Evolutionary conservation across 768 basidiomycete genomes (phyloP), one percentile per base, ranked within the genome.

Genomic region (Agrocybe praecox): DNA sequence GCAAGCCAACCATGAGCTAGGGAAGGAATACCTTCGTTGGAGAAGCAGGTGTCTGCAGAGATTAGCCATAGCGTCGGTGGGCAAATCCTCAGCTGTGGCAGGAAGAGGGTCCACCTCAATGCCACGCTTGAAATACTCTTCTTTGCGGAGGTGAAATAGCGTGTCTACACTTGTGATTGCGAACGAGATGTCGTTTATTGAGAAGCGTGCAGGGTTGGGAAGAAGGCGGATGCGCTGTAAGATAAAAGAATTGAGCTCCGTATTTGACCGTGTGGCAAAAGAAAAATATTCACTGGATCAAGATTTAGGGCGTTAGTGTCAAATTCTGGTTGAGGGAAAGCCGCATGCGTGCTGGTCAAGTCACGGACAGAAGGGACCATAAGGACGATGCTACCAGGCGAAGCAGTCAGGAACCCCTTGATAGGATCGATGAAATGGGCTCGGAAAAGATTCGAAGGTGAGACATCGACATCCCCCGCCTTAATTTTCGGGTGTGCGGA

Each of bases 131-230:
- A 88, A 74, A 56, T 86, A 84, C 68, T 96, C 92, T 61, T 96
- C 90, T 63, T 88, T 92, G 49, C 87, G 84, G 1, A 98, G 78
- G 67, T 97, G 94, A 74, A 95, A 96, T 19, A 98, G 74, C 0
- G 88, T 83, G 69, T 99, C 97, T 22, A 93, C 85, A 59, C 91
- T 92, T n/a, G 83, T 89, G 14, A 84, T 80, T 2, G 83, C 91
- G 62, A 99, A 90, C 3, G 82, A 76, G 46, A 97, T 73, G 43
- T 86, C 91, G 68, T 98, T 95, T 59, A 99, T 73, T n/a, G 82
- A 81, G 71, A 98, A 95, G 6, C 81, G 79, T 14, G 86, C 83
- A 0, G 97, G 97, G 63, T 98, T 99, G 2, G 96, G 91, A 9
- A 98, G 78, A 19, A 91, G 70, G 49, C 79, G 83, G 50, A 97